A percentile compares a stretch with the other conserved stretches of the same genome.
Evolutionary conservation across 495 filamentous ascomycete species (phyloP).

Genomic region (Parmelia sp.): DNA sequence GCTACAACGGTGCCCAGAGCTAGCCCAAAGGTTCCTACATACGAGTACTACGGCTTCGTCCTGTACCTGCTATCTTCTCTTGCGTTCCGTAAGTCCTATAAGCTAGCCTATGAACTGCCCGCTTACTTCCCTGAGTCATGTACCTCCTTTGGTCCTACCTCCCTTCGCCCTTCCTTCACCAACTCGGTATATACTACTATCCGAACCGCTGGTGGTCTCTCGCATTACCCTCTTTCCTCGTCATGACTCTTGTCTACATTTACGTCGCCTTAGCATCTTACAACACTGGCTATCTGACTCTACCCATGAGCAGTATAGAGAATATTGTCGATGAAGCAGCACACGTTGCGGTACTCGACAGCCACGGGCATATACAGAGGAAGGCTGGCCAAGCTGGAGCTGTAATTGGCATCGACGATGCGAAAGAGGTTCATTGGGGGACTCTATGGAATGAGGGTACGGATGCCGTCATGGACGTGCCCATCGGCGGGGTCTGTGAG

Average conservation of each 20-base stretch:
- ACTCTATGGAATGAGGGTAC: slow-evolving; percentile 84
- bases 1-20: slow-evolving; percentile 77
- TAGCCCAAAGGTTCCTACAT: slow-evolving; percentile 88
- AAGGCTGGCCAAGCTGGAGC: slow-evolving; percentile 30
- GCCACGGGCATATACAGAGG: slow-evolving; percentile 53
- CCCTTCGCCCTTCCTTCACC: slow-evolving; percentile 84
- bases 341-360: slow-evolving; percentile 75
- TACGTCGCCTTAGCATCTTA: slow-evolving; percentile 89
- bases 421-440: slow-evolving; percentile 59
- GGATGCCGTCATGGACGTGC: slow-evolving; percentile 96
- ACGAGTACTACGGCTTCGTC: slow-evolving; percentile 98
- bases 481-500: slow-evolving; percentile 95
- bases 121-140: slow-evolving; percentile 49
- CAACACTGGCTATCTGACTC: slow-evolving; percentile 81
- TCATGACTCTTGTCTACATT: slow-evolving; percentile 84
- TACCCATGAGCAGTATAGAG: slow-evolving; percentile 73
- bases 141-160: slow-evolving; percentile 95
- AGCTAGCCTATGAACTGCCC: background rate
- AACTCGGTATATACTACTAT: slow-evolving; percentile 92
- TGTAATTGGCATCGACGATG: slow-evolving; percentile 12
- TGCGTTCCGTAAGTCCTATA: slow-evolving; percentile 51
- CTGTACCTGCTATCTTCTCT: slow-evolving; percentile 79
- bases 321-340: slow-evolving; percentile 89
- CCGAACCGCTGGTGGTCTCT: slow-evolving; percentile 96
- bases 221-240: slow-evolving; percentile 81